These are phyloP conservation scores for Mucor irregularis DNA, from an alignment of 371 early-diverging fungal species.

Conservation along the genomic window DNA sequence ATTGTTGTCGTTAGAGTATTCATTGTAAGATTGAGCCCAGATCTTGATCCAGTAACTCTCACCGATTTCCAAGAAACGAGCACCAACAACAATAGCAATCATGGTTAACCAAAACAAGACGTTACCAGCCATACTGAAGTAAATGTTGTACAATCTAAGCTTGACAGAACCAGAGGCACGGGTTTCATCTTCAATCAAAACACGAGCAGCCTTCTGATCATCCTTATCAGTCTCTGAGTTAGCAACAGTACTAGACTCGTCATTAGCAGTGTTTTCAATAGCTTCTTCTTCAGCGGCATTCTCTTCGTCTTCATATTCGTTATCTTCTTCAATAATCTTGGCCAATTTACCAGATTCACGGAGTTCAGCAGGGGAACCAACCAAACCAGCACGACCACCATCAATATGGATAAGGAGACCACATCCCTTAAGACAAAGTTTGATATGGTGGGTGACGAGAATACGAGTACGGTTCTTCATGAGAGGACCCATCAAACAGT, in stretches of 20 bases:
- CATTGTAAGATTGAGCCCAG: conserved; percentile 27
- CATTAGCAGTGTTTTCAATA: conserved; percentile 16
- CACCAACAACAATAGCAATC: conserved; percentile 41
- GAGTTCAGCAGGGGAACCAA: conserved; percentile 49
- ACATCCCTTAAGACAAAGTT: conserved; percentile 62
- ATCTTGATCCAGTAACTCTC: conserved; percentile 34
- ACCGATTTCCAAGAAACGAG: conserved; percentile 45
- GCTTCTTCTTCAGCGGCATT: background rate
- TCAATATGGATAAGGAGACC: conserved; percentile 12
- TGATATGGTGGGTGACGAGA: conserved; percentile 84
- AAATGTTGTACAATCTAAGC: conserved; percentile 57
- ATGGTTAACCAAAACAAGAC: conserved; percentile 49
- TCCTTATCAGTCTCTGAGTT: background rate
- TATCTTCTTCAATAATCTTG: conserved; percentile 15
- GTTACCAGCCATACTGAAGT: conserved; percentile 68
- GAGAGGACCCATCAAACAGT: conserved; percentile 66
- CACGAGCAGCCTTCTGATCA: conserved; percentile 26
- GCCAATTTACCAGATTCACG: conserved; percentile 25
- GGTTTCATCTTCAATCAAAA: conserved; percentile 45
- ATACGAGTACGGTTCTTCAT: conserved; percentile 78
- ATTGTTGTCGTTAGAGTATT: background rate
- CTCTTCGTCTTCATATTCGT: conserved; percentile 1
- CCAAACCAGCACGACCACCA: conserved; percentile 54
- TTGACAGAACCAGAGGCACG: conserved; percentile 57
- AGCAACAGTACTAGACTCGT: background rate